Evolutionary conservation across 495 filamentous ascomycete genomes (phyloP).

Genomic region (Clavariopsis aquatica): DNA sequence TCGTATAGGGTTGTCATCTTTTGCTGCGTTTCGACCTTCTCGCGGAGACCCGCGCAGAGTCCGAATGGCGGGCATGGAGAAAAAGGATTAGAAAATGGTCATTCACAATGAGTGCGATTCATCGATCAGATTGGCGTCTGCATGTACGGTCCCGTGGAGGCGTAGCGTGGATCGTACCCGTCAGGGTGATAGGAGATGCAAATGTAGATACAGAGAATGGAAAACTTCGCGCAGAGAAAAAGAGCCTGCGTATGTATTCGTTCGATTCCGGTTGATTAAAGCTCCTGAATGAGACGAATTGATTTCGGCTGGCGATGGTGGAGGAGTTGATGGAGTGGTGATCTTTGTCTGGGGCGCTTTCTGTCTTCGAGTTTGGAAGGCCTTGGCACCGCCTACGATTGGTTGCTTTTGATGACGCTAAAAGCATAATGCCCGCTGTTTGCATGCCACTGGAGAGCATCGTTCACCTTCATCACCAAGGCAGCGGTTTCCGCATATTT

Average conservation of each 20-base stretch:
- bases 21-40: constrained; percentile 10
- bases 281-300: constrained; percentile 2
- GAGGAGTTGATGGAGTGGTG: constrained; percentile 22
- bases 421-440: not conserved
- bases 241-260: not conserved
- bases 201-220: not conserved
- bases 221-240: constrained; percentile 1
- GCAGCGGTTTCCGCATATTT: not conserved
- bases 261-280: not conserved
- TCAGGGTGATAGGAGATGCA: constrained; percentile 25
- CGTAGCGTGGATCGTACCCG: constrained; percentile 23
- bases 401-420: not conserved
- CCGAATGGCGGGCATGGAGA: constrained; percentile 14
- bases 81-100: not conserved
- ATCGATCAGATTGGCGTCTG: constrained; percentile 1
- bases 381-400: not conserved
- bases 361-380: constrained; percentile 1
- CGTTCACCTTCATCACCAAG: not conserved
- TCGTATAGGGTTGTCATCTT: constrained; percentile 23
- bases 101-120: not conserved
- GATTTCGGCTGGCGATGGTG: not conserved
- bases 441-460: not conserved
- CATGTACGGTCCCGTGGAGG: constrained; percentile 25
- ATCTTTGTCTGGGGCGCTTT: constrained; percentile 22
- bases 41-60: constrained; percentile 13